Evolutionary conservation across 2,329 filamentous ascomycete genomes (phyloP).

Genomic region (Hypoxylon rubiginosum): DNA sequence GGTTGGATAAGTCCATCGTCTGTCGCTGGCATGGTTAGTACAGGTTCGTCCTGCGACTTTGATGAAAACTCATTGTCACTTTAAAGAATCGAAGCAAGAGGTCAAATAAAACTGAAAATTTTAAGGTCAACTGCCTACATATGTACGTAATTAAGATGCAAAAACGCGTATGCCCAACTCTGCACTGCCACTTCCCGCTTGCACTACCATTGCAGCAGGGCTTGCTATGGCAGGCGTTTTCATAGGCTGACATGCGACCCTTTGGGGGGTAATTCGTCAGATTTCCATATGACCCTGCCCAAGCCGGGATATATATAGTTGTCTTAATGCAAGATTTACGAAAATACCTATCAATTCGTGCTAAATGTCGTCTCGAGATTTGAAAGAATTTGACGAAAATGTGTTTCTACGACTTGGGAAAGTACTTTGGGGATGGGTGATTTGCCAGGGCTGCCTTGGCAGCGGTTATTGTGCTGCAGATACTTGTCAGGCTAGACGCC

Average conservation of each 20-base stretch:
- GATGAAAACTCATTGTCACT: not conserved
- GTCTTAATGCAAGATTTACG: not conserved
- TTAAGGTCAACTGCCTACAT: too few species aligned
- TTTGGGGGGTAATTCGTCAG: too few species aligned
- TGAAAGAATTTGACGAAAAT: not conserved
- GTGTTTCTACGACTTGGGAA: not conserved
- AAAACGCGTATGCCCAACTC: too few species aligned
- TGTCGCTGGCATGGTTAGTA: not conserved
- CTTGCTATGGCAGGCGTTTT: too few species aligned
- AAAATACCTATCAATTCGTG: not conserved
- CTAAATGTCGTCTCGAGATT: not conserved
- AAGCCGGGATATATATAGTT: too few species aligned
- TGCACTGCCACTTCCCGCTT: too few species aligned
- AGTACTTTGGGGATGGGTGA: not conserved
- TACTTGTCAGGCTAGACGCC: not conserved
- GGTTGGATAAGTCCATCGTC: not conserved
- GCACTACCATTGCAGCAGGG: too few species aligned
- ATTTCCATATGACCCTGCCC: too few species aligned
- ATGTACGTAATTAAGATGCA: too few species aligned
- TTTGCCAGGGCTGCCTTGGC: not conserved
- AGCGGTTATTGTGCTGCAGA: not conserved
- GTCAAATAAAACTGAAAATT: too few species aligned
- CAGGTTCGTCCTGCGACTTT: not conserved
- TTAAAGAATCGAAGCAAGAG: not conserved
- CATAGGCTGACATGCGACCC: too few species aligned